Base-by-base conservation (phyloP, 176 grass and related monocot species). In the Avena sativa region DNA sequence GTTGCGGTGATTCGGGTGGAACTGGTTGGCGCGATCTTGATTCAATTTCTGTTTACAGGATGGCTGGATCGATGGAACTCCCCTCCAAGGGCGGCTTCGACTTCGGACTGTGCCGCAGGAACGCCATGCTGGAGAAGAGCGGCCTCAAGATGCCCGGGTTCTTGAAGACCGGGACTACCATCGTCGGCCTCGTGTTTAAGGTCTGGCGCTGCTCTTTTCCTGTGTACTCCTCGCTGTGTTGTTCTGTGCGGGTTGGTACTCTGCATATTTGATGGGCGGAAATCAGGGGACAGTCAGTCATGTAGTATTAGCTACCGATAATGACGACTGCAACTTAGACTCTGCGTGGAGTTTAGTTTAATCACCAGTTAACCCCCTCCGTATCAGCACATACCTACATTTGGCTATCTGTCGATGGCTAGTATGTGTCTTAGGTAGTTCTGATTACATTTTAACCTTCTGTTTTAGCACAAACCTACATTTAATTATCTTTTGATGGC, bases 131-230 rank as follows among this genome's bases (percentile, higher is more conserved):
- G 4, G 65, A 80, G 65, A 90, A 94, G 80, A 94, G 81, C 19
- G 97, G 94, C 9, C 30, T 93, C 43, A 88, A 90, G 59, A 38
- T 91, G 48, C 97, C 94, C 19, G 77, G 68, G 2, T 96, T 94
- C 81, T 51, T 78, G 58, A 99, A 99, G 85, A 99, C 97, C 3
- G 97, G 97, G 9, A 99, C 97, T 6, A 99, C 97, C 70, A 99
- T 99, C 36, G 97, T 96, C 53, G 97, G 97, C 17, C 81, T 99
- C 51, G 92, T 99, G 7, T 99, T 92, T 81, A 77, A 91, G 92
- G 97, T 99, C 64, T 36, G 64, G 34, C 21, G 55, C 55, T 20
- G 55, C 55, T 20, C 16, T 57, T 57, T 57, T 57, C 55, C 6
- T 10, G 43, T 56, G 55, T 57, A 20, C 1, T 57, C 5, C 53